Evolutionary conservation across 2,329 filamentous ascomycete genomes (phyloP).

Genomic region (Phaeosphaeriaceae sp.): DNA sequence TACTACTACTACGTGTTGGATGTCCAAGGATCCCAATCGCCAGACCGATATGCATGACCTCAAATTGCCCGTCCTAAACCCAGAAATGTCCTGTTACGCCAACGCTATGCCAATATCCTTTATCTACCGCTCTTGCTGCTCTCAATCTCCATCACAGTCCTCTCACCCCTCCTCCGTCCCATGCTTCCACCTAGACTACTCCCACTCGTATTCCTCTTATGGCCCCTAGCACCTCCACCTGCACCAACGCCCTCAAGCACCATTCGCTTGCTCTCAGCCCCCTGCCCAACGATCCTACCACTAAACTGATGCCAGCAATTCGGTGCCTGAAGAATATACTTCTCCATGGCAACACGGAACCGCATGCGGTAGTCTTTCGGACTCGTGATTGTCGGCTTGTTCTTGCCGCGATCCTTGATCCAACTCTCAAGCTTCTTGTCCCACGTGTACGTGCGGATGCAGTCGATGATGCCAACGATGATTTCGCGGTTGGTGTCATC

Average conservation of each 20-base stretch:
- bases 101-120: slow-evolving; percentile 7
- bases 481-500: slow-evolving; percentile 90
- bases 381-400: slow-evolving; percentile 91
- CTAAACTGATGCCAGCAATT: slow-evolving; percentile 78
- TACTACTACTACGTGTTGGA: not conserved
- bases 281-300: slow-evolving; percentile 29
- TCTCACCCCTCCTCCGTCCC: slow-evolving; percentile 11
- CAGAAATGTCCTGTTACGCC: not conserved
- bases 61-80: no score
- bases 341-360: slow-evolving; percentile 95
- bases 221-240: slow-evolving; percentile 12
- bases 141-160: slow-evolving; percentile 3
- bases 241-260: slow-evolving; percentile 17
- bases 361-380: slow-evolving; percentile 97
- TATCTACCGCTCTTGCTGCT: slow-evolving; percentile 1
- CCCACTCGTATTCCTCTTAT: slow-evolving; percentile 24
- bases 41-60: not conserved
- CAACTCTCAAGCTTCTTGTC: slow-evolving; percentile 99
- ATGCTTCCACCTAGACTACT: slow-evolving; percentile 17
- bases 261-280: slow-evolving; percentile 22
- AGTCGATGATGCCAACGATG: slow-evolving; percentile 95
- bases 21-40: not conserved
- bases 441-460: slow-evolving; percentile 98
- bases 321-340: slow-evolving; percentile 79
- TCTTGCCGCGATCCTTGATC: slow-evolving; percentile 96